Conservation (phyloP, 805 yeast species). For the Yamadazyma nakazawae region DNA sequence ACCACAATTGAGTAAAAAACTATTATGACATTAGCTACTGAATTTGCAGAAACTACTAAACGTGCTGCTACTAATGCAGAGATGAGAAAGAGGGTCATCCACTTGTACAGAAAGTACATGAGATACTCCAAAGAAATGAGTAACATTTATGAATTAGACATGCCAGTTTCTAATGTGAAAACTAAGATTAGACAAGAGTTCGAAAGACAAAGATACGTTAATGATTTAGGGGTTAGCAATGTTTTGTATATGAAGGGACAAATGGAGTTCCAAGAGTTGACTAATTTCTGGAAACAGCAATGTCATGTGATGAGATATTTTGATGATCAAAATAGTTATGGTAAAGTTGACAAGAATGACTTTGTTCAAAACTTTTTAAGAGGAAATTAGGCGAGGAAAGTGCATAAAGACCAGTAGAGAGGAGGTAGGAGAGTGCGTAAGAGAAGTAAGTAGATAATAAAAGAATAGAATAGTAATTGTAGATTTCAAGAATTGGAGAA, state of each 20-base stretch:
- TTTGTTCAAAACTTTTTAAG: conserved; percentile 74
- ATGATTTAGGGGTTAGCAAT: conserved; percentile 62
- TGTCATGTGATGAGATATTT: conserved; percentile 82
- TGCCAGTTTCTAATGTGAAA: conserved; percentile 74
- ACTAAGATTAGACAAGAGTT: conserved; percentile 87
- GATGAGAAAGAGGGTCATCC: conserved; percentile 59
- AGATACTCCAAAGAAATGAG: conserved; percentile 58
- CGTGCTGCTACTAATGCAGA: conserved; percentile 60
- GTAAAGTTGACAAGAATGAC: conserved; percentile 52
- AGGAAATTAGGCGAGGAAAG: conserved; percentile 36
- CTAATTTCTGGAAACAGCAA: conserved; percentile 88
- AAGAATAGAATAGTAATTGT: not conserved
- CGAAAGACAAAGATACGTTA: conserved; percentile 76
- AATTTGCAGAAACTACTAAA: conserved; percentile 78
- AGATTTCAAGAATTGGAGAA: not conserved
- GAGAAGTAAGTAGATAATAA: not conserved
- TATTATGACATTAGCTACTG: conserved; percentile 66
- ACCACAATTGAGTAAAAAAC: conserved; percentile 13
- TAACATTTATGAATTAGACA: conserved; percentile 67
- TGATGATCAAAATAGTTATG: conserved; percentile 59
- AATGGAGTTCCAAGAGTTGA: conserved; percentile 85
- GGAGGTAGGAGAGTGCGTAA: not conserved
- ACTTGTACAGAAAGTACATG: conserved; percentile 68
- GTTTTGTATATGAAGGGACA: conserved; percentile 77
- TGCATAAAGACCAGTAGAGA: not conserved